A percentile compares a stretch with the other conserved stretches of the same genome.
phyloP scores from a whole-genome alignment of 2,329 filamentous ascomycete species.

The Ophioceras dolichostomum region DNA sequence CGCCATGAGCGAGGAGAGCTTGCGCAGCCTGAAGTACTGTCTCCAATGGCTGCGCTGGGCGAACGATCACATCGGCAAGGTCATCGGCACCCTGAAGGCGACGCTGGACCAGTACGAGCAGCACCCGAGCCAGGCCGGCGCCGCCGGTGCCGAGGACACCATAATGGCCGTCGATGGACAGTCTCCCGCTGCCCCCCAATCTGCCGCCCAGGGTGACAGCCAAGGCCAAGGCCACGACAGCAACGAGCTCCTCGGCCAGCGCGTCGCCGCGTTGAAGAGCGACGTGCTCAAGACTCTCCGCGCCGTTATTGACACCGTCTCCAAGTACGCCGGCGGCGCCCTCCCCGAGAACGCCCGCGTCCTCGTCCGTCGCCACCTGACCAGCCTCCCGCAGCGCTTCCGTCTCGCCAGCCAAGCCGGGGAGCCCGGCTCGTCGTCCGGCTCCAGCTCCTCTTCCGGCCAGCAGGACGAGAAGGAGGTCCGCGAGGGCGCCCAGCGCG shows the following conservation, averaged over 20 bases:
- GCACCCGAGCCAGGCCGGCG: constrained; percentile 13
- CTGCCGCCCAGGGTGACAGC: constrained; percentile 10
- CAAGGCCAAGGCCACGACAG: constrained; percentile 22
- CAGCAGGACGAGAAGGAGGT: constrained; percentile 17
- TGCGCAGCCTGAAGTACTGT: constrained; percentile 76
- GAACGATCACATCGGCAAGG: constrained; percentile 66
- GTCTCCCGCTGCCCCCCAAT: no score
- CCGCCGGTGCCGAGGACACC: constrained; percentile 3
- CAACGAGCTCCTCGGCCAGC: constrained; percentile 40
- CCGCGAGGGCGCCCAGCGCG: constrained; percentile 55
- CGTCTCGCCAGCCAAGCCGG: constrained; percentile 47
- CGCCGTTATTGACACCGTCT: constrained; percentile 72
- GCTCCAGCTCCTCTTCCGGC: constrained; percentile 6
- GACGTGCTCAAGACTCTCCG: constrained; percentile 72
- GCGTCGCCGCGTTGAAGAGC: constrained; percentile 53
- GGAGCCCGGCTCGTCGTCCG: constrained; percentile 5
- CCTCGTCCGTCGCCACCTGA: constrained; percentile 73
- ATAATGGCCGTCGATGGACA: background rate
- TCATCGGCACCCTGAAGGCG: constrained; percentile 61
- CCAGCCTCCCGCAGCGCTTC: constrained; percentile 75
- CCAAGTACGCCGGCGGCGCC: constrained; percentile 81
- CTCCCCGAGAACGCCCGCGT: constrained; percentile 78
- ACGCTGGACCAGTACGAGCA: constrained; percentile 71
- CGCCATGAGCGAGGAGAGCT: constrained; percentile 80
- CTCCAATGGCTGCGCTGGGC: constrained; percentile 69